phyloP scores from a whole-genome alignment of 345 rosid species.

The Salix udensis region DNA sequence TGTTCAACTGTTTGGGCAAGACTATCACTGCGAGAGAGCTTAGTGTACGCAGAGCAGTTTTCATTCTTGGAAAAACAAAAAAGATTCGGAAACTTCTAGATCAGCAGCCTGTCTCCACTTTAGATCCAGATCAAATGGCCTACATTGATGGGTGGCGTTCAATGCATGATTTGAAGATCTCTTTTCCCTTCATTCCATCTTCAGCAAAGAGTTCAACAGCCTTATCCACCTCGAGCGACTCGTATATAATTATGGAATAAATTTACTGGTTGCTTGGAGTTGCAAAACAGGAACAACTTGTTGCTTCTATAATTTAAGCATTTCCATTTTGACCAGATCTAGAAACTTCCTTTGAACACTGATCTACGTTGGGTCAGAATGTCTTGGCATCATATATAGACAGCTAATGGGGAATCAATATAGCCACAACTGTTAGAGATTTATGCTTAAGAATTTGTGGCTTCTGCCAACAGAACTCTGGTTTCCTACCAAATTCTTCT shows the following conservation, averaged over 20 bases:
- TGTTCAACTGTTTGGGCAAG: constrained; percentile 52
- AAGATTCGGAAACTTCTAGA: constrained; percentile 51
- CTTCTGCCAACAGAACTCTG: constrained; percentile 56
- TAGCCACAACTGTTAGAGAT: neutral
- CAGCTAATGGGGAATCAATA: neutral
- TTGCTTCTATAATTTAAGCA: neutral
- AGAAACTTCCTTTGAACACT: neutral
- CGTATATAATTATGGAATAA: constrained; percentile 29
- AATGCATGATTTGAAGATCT: constrained; percentile 24
- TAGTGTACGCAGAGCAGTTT: constrained; percentile 47
- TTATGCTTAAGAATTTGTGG: constrained; percentile 29
- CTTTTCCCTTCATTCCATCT: neutral
- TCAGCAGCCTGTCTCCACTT: constrained; percentile 30
- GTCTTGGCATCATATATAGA: neutral
- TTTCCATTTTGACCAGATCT: neutral
- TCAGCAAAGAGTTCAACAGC: constrained; percentile 14
- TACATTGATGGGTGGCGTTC: constrained; percentile 65
- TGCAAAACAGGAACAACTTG: constrained; percentile 1
- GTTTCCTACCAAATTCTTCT: constrained; percentile 65
- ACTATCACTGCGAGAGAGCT: constrained; percentile 55
- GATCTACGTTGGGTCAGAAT: too few relatives aligned
- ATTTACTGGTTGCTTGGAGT: constrained; percentile 1
- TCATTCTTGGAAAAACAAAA: constrained; percentile 57
- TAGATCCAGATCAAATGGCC: constrained; percentile 43
- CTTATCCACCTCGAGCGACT: constrained; percentile 18